A percentile compares a stretch with the other conserved stretches of the same genome.
Evolutionary conservation across 495 filamentous ascomycete species (phyloP).

Genomic region (Penicillium taxi): DNA sequence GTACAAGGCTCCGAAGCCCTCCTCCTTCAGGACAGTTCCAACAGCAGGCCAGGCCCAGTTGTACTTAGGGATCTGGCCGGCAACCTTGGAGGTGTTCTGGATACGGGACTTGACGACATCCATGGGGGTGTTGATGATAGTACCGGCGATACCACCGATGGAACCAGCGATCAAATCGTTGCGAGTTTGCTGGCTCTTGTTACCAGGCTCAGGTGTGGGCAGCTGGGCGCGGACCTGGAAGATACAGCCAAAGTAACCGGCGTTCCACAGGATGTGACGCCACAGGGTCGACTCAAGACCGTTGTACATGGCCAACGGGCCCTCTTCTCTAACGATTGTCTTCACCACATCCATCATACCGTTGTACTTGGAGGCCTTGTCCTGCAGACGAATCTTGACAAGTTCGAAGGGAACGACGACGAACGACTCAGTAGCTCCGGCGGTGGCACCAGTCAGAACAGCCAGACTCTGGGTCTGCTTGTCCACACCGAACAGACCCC

Average conservation of each 20-base stretch:
- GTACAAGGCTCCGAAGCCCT: constrained; percentile 87
- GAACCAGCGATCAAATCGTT: constrained; percentile 85
- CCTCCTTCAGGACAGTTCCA: constrained; percentile 80
- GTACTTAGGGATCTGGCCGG: constrained; percentile 80
- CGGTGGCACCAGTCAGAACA: constrained; percentile 84
- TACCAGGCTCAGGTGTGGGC: constrained; percentile 57
- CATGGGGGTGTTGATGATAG: constrained; percentile 91
- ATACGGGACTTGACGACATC: constrained; percentile 98
- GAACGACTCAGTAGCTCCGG: constrained; percentile 91
- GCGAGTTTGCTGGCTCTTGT: constrained; percentile 69
- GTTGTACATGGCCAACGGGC: constrained; percentile 85
- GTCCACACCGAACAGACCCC: constrained; percentile 65
- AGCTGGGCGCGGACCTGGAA: constrained; percentile 84
- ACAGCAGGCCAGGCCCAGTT: constrained; percentile 94
- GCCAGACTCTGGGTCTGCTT: constrained; percentile 89
- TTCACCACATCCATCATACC: constrained; percentile 84
- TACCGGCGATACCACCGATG: constrained; percentile 85
- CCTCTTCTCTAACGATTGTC: constrained; percentile 80
- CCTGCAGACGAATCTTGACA: constrained; percentile 93
- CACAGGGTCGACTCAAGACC: constrained; percentile 93
- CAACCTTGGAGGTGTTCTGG: constrained; percentile 78
- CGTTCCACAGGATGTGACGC: constrained; percentile 96
- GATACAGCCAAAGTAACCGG: constrained; percentile 97
- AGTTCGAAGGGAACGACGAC: constrained; percentile 93
- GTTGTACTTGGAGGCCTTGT: constrained; percentile 91